Evolutionary conservation across 306 rosid genomes (phyloP), one percentile per base, ranked within the genome.

Genomic region (Biancaea sappan): DNA sequence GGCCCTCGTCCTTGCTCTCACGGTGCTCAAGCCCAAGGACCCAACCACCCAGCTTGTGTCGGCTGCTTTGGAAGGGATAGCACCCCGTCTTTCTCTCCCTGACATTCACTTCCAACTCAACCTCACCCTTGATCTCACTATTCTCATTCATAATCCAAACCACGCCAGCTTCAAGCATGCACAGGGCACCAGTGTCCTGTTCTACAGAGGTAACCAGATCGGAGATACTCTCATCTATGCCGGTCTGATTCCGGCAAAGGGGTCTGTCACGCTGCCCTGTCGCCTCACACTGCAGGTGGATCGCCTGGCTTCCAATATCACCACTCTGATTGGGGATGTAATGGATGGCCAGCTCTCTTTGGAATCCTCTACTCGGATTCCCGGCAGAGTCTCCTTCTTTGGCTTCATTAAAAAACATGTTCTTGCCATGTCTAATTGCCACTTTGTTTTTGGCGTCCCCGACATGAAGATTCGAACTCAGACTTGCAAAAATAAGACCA

Each of bases 321-420:
- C 69, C 9, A 13, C 61, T 22, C 48, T 91, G 40, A 12, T 91
- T 9, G 50, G 54, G 16, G 96, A 85, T 43, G 58, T 87, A 0
- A 0, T 82, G 24, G 72, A 68, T 11, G 94, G 96, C 2, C 37
- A 89, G 43, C 56, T 91, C 0, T 69, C 76, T 1, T 0, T 91
- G 57, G 79, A 69, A 29, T 31, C 91, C 0, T 53, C 61, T 34
- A 71, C 92, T 14, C 50, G 22, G 43, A 70, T 91, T 64, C 94
- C 92, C 3, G 97, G 94, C 0, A 85, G 19, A 74, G 67, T 87
- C 21, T 47, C 74, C 13, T 73, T 87, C 44, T 83, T 91, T n/a
- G 92, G 92, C 6, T 29, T 91, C 34, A 74, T 87, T n/a, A 88
- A 69, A 65, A 88, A 77, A 46, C 90, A 91, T 59, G 79, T 51